Evolutionary conservation across 371 early-diverging fungal genomes (phyloP), one percentile per base, ranked within the genome.

Genomic region (Basidiobolus meristosporus): DNA sequence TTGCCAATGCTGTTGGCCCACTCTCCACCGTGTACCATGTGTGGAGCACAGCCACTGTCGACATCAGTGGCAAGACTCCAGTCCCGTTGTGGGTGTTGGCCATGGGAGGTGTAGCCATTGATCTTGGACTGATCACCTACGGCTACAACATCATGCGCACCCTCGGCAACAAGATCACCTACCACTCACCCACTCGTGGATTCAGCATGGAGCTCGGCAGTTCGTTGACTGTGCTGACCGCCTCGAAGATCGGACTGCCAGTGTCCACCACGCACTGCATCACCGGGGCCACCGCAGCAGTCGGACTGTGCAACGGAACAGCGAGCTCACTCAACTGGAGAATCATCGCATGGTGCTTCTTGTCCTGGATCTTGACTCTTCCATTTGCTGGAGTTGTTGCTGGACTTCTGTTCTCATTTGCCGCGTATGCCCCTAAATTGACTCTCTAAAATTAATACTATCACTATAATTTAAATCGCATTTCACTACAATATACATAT

Each of bases 181-280:
- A 70, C 48, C 65, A 81, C 35, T 77, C 82, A 11, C 89, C 90
- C n/a, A 65, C 73, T 33, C 68, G 89, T 34, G 89, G 86, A 11
- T 88, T n/a, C n/a, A n/a, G n/a, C n/a, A n/a, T n/a, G n/a, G n/a
- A n/a, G n/a, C n/a, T n/a, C n/a, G n/a, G n/a, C 34, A 76, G 84
- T 31, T 77, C 83, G 23, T 56, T 89, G 16, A 77, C 90, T 1
- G 83, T 89, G n/a, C 51, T 89, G 38, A 82, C 85, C 2, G 81
- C 81, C 43, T 81, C 86, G 40, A 71, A 73, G 53, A 44, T 86
- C 29, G 81, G 77, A 36, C 46, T 87, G 19, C 89, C 90, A 17
- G 76, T 89, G 7, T 82, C 83, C 7, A 84, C 90, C 4, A 88
- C 89, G 2, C 88, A 86, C 47, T 89, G 89, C 54, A 79, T 84